Percentiles rank a stretch among this genome's conserved stretches.
These are phyloP conservation scores for Tylopilus sp. DNA, from an alignment of 1,284 basidiomycete species.

Conservation along the genomic window DNA sequence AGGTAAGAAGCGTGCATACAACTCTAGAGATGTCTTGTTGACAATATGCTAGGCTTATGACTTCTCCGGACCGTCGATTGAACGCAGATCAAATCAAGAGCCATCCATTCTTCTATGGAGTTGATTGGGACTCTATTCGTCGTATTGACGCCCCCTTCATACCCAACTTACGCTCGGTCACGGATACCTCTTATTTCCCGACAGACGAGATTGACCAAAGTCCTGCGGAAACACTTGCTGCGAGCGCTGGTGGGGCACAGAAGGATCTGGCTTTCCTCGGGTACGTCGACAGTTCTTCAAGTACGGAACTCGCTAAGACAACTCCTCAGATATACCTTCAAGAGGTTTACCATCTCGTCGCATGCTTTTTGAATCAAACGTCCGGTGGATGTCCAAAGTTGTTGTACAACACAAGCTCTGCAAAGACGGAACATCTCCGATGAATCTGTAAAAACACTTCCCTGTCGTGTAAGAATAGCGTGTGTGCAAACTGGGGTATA, in stretches of 20 bases:
- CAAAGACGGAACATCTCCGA: not conserved
- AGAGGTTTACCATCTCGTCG: slow-evolving; percentile 58
- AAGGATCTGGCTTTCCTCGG: slow-evolving; percentile 93
- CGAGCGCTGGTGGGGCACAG: slow-evolving; percentile 58
- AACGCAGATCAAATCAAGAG: slow-evolving; percentile 87
- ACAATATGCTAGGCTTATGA: slow-evolving; percentile 63
- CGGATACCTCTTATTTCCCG: slow-evolving; percentile 96
- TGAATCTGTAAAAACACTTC: not conserved
- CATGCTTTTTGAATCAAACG: slow-evolving; percentile 31
- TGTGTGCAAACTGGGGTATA: not conserved
- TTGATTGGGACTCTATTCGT: slow-evolving; percentile 89
- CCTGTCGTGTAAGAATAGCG: too few relatives aligned
- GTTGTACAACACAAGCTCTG: not conserved
- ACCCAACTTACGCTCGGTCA: slow-evolving; percentile 87
- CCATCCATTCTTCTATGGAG: slow-evolving; percentile 96
- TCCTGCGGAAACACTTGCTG: slow-evolving; percentile 58
- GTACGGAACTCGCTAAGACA: slow-evolving; percentile 7
- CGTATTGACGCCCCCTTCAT: slow-evolving; percentile 95
- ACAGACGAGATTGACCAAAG: slow-evolving; percentile 94
- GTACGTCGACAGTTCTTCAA: slow-evolving; percentile 41
- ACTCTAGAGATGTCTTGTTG: slow-evolving; percentile 2
- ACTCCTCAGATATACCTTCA: slow-evolving; percentile 66
- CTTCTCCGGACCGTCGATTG: slow-evolving; percentile 79
- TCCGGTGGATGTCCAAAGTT: not conserved
- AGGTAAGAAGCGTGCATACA: slow-evolving; percentile 45